These are phyloP conservation scores for Sesbania bispinosa DNA, from an alignment of 306 rosid genomes.

Conservation along the genomic window DNA sequence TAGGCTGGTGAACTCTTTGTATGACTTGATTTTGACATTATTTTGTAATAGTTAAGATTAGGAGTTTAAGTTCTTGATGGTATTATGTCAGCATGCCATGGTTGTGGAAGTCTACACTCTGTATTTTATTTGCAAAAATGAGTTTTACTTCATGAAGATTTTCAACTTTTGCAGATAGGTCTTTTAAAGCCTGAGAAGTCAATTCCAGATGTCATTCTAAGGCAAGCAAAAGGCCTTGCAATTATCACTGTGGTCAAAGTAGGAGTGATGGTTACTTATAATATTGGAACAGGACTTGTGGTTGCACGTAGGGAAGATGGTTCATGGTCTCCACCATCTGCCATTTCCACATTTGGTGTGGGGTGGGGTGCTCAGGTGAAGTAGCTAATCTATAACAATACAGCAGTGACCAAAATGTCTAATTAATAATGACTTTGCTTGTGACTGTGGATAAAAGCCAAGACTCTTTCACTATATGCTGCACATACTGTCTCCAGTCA, in stretches of 20 bases:
- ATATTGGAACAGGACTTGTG: slow-evolving; percentile 92
- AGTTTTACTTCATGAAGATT: slow-evolving; percentile 16
- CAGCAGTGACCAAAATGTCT: neutral
- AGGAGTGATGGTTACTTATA: slow-evolving; percentile 84
- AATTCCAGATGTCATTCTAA: slow-evolving; percentile 79
- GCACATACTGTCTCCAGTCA: slow-evolving; percentile 10
- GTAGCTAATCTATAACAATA: slow-evolving; percentile 12
- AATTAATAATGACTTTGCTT: slow-evolving; percentile 5
- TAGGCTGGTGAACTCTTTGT: neutral
- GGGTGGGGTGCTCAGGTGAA: slow-evolving; percentile 99
- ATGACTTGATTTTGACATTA: neutral
- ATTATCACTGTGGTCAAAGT: slow-evolving; percentile 83
- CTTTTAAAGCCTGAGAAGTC: slow-evolving; percentile 68
- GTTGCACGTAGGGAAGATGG: slow-evolving; percentile 93
- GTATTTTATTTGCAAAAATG: neutral
- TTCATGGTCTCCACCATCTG: slow-evolving; percentile 99
- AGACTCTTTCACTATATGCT: neutral
- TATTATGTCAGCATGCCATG: neutral
- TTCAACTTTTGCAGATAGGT: slow-evolving; percentile 51
- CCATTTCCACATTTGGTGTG: slow-evolving; percentile 76
- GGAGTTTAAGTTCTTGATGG: neutral
- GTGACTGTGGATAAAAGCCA: neutral
- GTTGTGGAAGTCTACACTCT: neutral
- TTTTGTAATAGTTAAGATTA: neutral
- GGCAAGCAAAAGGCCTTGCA: slow-evolving; percentile 96